phyloP scores from a whole-genome alignment of 129 eudicot species.

The Calendula officinalis region DNA sequence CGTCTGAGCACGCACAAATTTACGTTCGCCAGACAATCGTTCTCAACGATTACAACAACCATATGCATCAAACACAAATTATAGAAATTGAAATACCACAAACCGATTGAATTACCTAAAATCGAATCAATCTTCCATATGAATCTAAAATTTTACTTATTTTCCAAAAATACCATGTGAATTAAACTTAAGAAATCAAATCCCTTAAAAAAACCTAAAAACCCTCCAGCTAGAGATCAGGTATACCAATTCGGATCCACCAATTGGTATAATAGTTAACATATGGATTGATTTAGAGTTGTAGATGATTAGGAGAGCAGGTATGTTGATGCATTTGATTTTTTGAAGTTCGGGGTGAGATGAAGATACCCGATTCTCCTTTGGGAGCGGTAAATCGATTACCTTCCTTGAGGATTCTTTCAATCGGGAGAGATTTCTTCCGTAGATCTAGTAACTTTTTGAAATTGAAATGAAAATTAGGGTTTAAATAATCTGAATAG shows the following conservation, averaged over 20 bases:
- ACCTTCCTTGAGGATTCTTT: constrained; percentile 18
- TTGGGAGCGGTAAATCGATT: constrained; percentile 4
- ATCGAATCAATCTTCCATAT: constrained; percentile 33
- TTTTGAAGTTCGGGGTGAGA: not conserved
- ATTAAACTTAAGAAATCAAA: not conserved
- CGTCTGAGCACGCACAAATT: constrained; percentile 52
- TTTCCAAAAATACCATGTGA: not conserved
- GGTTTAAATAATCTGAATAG: constrained; percentile 21
- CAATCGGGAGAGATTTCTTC: constrained; percentile 10
- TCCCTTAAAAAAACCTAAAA: not conserved
- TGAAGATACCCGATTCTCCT: constrained; percentile 39
- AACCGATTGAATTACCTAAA: constrained; percentile 27
- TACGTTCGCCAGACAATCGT: constrained; percentile 61
- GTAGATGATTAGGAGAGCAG: constrained; percentile 31
- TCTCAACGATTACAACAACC: constrained; percentile 28
- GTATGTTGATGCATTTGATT: constrained; percentile 26
- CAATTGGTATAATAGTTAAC: constrained; percentile 6
- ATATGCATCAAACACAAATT: constrained; percentile 58
- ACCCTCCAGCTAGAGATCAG: constrained; percentile 12
- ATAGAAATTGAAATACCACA: constrained; percentile 10
- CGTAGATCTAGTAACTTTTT: constrained; percentile 15
- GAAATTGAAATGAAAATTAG: constrained; percentile 17
- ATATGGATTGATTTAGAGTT: constrained; percentile 1
- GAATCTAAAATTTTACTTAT: constrained; percentile 9
- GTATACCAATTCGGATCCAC: too few relatives aligned